Base-by-base conservation (phyloP, 495 filamentous ascomycete species). In the Xanthoparmelia taractica region DNA sequence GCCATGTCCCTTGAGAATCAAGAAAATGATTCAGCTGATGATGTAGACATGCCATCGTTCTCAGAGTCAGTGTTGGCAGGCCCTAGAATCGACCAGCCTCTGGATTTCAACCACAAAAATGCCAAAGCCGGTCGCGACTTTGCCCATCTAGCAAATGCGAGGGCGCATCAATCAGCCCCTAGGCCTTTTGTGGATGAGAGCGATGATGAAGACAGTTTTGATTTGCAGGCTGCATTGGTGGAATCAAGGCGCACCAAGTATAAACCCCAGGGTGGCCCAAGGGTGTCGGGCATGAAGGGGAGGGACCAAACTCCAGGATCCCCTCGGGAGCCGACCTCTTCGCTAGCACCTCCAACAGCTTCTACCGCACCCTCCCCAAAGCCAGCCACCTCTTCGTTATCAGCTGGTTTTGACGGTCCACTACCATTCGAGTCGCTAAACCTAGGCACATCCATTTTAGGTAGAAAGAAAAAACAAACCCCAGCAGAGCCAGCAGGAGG, bases 341-440 rank as follows among this genome's bases (percentile, higher is more conserved):
- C 65, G 8, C 57, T 56, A 37, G 58, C 74, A 59, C 67, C 70
- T 0, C 29, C 50, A 33, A n/a, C 50, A 41, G 74, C 59, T 33
- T 11, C 43, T 20, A 31, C 57, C n/a, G 25, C 31, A 17, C 15
- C 61, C 58, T 20, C 23, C 17, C 70, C 74, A 45, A 63, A 66
- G 20, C 72, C 71, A n/a, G 36, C 71, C 17, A 60, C 69, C 18
- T 47, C 68, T 2, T 77, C 78, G 47, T 75, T 77, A 38, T 77
- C 77, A 62, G 79, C 79, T 68, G 76, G 78, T 10, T 91, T 95
- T 70, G 82, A 82, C 68, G 93, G 93, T 0, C 90, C 92, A 2
- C 75, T 97, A 20, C 93, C 93, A 1, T 97, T 97, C 68, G 90
- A 96, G 71, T 89, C 87, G 54, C 77, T 98, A 2, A 82, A 90